Evolutionary conservation across 2,329 filamentous ascomycete genomes (phyloP).

Genomic region (Scedosporium aurantiacum): DNA sequence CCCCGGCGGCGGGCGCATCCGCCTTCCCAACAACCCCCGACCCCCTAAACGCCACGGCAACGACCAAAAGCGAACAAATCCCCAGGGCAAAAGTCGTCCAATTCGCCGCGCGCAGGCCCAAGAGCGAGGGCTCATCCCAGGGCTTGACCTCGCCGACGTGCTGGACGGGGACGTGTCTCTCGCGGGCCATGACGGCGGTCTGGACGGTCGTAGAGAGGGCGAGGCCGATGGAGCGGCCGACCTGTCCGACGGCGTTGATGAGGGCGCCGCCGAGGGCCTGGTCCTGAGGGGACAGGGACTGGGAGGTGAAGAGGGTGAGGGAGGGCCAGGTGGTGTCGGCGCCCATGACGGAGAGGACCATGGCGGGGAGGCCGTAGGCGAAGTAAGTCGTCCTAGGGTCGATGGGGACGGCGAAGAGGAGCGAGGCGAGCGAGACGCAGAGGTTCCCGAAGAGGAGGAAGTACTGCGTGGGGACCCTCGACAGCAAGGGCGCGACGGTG

Average conservation of each 20-base stretch:
- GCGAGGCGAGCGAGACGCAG: constrained; percentile 40
- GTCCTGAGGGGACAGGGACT: constrained; percentile 48
- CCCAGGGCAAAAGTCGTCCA: constrained; percentile 43
- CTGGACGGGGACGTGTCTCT: constrained; percentile 31
- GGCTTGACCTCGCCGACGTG: constrained; percentile 27
- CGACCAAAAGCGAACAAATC: constrained; percentile 29
- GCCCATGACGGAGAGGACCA: constrained; percentile 54
- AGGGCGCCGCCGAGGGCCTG: constrained; percentile 58
- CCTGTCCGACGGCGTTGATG: constrained; percentile 54
- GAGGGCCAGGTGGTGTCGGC: constrained; percentile 57
- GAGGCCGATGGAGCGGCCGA: constrained; percentile 54
- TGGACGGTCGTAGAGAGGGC: constrained; percentile 56
- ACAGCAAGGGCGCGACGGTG: constrained; percentile 43
- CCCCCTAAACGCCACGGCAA: constrained; percentile 36
- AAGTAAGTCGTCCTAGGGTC: constrained; percentile 51
- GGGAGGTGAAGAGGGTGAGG: constrained; percentile 54
- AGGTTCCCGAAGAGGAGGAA: constrained; percentile 47
- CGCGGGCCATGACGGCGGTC: constrained; percentile 45
- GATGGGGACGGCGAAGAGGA: constrained; percentile 56
- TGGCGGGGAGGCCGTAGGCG: constrained; percentile 55
- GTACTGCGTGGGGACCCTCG: constrained; percentile 45
- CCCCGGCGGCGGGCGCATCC: neutral
- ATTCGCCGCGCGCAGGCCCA: constrained; percentile 35
- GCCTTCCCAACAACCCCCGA: constrained; percentile 37
- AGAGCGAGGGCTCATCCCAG: constrained; percentile 35